Conservation (phyloP, 2,329 filamentous ascomycete species). For the Aspergillus aculeatinus region DNA sequence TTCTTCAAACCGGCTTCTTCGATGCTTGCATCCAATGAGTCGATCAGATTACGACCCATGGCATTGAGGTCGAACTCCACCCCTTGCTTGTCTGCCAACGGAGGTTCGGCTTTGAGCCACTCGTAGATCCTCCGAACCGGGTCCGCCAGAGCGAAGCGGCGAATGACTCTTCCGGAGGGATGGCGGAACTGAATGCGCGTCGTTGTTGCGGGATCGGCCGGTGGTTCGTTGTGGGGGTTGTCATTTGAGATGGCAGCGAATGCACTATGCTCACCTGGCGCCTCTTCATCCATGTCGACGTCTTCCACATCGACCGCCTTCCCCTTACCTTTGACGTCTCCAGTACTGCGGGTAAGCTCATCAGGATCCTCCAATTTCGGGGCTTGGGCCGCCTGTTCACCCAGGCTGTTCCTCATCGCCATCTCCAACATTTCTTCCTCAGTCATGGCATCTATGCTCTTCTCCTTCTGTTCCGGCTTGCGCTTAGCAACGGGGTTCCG, state of each 20-base stretch:
- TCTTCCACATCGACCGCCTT: constrained; percentile 48
- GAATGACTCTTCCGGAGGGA: constrained; percentile 78
- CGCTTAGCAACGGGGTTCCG: constrained; percentile 89
- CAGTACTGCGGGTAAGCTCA: constrained; percentile 70
- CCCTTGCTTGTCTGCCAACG: constrained; percentile 75
- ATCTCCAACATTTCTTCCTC: constrained; percentile 97
- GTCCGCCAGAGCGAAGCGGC: constrained; percentile 76
- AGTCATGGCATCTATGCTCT: constrained; percentile 84
- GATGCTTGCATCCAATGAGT: constrained; percentile 70
- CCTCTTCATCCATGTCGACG: constrained; percentile 37
- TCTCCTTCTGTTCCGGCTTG: constrained; percentile 67
- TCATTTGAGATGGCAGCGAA: constrained; percentile 73
- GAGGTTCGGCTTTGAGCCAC: constrained; percentile 83
- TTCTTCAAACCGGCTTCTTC: constrained; percentile 83
- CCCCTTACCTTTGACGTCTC: constrained; percentile 48
- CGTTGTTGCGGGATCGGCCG: constrained; percentile 65
- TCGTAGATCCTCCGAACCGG: constrained; percentile 83
- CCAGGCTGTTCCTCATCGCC: constrained; percentile 85
- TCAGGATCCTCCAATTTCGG: constrained; percentile 75
- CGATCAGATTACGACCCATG: constrained; percentile 83
- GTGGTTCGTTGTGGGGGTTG: constrained; percentile 75
- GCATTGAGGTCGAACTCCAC: constrained; percentile 82
- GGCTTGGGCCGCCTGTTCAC: constrained; percentile 47
- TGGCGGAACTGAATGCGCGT: constrained; percentile 93
- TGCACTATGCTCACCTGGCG: constrained; percentile 37